phyloP scores from a whole-genome alignment of 805 yeast species.

The Wickerhamiella australiensis region DNA sequence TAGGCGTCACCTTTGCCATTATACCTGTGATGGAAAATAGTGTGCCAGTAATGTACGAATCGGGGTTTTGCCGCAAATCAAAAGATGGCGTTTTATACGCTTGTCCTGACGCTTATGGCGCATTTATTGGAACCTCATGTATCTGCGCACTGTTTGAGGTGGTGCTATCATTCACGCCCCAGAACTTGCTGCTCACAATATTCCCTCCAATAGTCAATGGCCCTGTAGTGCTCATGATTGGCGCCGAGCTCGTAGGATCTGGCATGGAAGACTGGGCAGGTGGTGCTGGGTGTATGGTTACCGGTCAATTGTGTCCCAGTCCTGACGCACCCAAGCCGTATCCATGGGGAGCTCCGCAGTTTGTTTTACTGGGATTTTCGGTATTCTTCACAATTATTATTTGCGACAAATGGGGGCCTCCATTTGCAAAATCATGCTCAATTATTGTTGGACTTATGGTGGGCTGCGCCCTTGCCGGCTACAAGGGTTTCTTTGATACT shows the following conservation, averaged over 20 bases:
- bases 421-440: constrained; percentile 85
- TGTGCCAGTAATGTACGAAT: constrained; percentile 64
- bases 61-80: constrained; percentile 50
- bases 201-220: constrained; percentile 88
- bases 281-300: constrained; percentile 40
- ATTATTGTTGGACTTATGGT: constrained; percentile 69
- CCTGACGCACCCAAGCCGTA: constrained; percentile 37
- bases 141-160: constrained; percentile 66
- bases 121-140: constrained; percentile 51
- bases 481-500: constrained; percentile 61
- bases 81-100: constrained; percentile 54
- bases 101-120: constrained; percentile 83
- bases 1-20: constrained; percentile 82
- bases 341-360: constrained; percentile 75
- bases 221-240: constrained; percentile 76
- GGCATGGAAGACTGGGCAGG: constrained; percentile 80
- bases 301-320: constrained; percentile 35
- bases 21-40: constrained; percentile 64
- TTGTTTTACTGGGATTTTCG: constrained; percentile 71
- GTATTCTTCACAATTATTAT: constrained; percentile 60
- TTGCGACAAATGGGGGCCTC: constrained; percentile 78
- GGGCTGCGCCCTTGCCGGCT: constrained; percentile 86
- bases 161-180: constrained; percentile 59
- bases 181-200: constrained; percentile 49
- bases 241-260: constrained; percentile 48